Percentiles rank a stretch among this genome's conserved stretches.
Evolutionary conservation across 345 rosid species (phyloP).

Genomic region (Bruguiera parviflora): DNA sequence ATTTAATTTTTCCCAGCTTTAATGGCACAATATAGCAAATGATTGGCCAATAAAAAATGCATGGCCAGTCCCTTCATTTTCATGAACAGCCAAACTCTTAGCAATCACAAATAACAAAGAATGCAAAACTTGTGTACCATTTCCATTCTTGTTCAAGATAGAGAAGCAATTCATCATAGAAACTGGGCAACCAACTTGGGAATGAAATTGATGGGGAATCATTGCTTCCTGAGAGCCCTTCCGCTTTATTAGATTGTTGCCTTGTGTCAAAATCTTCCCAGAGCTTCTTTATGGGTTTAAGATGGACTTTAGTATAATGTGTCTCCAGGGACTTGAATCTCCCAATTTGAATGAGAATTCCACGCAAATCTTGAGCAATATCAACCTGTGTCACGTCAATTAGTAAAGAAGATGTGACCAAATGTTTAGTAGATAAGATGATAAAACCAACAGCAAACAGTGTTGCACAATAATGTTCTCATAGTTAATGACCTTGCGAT

Average conservation of each 20-base stretch:
- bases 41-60: slow-evolving; percentile 4
- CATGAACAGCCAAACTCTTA: background rate
- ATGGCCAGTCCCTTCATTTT: background rate
- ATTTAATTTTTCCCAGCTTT: background rate
- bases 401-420: slow-evolving; percentile 8
- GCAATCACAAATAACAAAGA: background rate
- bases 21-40: background rate
- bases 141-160: slow-evolving; percentile 99
- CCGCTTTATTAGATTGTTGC: slow-evolving; percentile 52
- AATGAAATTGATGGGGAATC: slow-evolving; percentile 50
- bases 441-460: slow-evolving; percentile 8
- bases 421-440: background rate
- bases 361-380: slow-evolving; percentile 86
- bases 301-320: slow-evolving; percentile 84
- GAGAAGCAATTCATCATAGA: slow-evolving; percentile 88
- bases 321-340: slow-evolving; percentile 86
- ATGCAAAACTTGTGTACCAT: slow-evolving; percentile 49
- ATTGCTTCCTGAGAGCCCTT: slow-evolving; percentile 44
- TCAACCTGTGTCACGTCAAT: slow-evolving; percentile 56
- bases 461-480: background rate
- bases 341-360: slow-evolving; percentile 89
- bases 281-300: slow-evolving; percentile 75
- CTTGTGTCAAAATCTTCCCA: slow-evolving; percentile 91
- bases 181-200: slow-evolving; percentile 89
- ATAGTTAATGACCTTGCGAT: slow-evolving; percentile 59